phyloP scores from a whole-genome alignment of 345 rosid genomes.

The Euclidium syriacum region DNA sequence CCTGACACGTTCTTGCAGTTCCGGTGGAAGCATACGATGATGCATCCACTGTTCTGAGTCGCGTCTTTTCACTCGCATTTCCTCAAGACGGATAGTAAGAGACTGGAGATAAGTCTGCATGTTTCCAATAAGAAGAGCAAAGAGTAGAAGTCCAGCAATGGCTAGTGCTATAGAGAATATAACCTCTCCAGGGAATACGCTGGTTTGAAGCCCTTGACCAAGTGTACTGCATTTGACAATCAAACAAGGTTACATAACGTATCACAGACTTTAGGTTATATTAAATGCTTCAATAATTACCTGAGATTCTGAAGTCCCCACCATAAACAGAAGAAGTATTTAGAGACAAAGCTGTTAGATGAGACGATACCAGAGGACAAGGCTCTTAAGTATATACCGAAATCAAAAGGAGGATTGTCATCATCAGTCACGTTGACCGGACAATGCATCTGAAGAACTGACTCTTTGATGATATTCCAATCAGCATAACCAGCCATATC shows the following conservation, averaged over 20 bases:
- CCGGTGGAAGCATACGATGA: slow-evolving; percentile 89
- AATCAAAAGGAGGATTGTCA: slow-evolving; percentile 54
- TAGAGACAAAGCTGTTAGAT: slow-evolving; percentile 67
- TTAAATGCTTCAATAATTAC: slow-evolving; percentile 27
- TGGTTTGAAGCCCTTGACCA: slow-evolving; percentile 94
- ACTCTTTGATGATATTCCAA: slow-evolving; percentile 39
- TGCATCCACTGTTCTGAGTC: slow-evolving; percentile 99
- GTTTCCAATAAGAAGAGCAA: slow-evolving; percentile 94
- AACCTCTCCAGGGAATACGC: slow-evolving; percentile 81
- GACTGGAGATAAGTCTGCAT: slow-evolving; percentile 99
- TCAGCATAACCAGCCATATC: slow-evolving; percentile 36
- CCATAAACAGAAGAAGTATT: slow-evolving; percentile 89
- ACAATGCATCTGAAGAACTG: slow-evolving; percentile 37
- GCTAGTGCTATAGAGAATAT: slow-evolving; percentile 83
- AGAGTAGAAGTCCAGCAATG: slow-evolving; percentile 84
- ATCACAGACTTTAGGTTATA: neutral
- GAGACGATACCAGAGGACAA: slow-evolving; percentile 67
- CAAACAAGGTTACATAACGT: neutral
- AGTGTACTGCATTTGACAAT: slow-evolving; percentile 59
- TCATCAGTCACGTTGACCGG: slow-evolving; percentile 28
- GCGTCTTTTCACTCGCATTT: slow-evolving; percentile 96
- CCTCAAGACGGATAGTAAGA: slow-evolving; percentile 89
- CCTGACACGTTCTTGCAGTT: slow-evolving; percentile 81
- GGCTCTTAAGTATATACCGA: slow-evolving; percentile 66
- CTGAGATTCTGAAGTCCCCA: slow-evolving; percentile 99